A percentile compares a stretch with the other conserved stretches of the same genome.
Conservation (phyloP, 257 asterid species). For the Fraxinus americana region DNA sequence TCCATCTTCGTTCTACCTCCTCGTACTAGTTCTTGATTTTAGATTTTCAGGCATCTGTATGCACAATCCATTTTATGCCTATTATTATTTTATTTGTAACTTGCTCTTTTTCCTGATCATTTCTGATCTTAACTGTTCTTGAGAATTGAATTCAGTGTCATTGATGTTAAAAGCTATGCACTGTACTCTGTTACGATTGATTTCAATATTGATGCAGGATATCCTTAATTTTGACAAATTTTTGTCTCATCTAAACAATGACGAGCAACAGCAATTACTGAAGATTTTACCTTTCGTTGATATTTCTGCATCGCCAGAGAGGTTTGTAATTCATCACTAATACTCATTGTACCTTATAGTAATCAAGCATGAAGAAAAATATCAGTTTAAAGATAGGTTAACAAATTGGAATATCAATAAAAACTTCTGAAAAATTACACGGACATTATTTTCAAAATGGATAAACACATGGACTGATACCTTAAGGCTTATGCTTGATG, state of each 20-base stretch:
- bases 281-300: constrained; percentile 65
- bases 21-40: neutral
- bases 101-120: neutral
- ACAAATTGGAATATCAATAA: neutral
- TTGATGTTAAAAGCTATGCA: neutral
- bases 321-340: constrained; percentile 38
- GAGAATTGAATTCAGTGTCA: neutral
- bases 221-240: constrained; percentile 57
- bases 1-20: neutral
- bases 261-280: constrained; percentile 64
- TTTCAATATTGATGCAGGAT: constrained; percentile 50
- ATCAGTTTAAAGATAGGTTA: constrained; percentile 9
- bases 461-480: neutral
- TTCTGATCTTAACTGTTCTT: neutral
- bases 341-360: constrained; percentile 10
- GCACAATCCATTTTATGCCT: neutral
- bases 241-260: constrained; percentile 45
- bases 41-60: neutral
- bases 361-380: neutral
- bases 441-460: neutral
- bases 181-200: neutral
- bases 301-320: constrained; percentile 46
- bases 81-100: neutral
- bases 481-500: neutral
- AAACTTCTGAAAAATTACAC: neutral